Conservation (phyloP, 2,329 filamentous ascomycete genomes). For the Proliferodiscus dingleyae region DNA sequence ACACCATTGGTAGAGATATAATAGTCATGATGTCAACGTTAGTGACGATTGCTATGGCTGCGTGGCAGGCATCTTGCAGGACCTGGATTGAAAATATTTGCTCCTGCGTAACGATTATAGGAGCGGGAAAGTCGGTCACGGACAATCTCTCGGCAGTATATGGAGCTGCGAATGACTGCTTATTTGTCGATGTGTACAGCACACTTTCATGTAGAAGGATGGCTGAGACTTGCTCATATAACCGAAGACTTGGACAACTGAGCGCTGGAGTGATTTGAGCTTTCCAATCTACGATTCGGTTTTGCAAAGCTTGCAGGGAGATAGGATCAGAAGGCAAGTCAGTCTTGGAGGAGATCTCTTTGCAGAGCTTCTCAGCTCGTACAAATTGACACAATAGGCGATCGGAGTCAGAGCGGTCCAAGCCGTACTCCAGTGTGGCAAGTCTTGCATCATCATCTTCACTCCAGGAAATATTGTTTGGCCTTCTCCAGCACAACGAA, state of each 20-base stretch:
- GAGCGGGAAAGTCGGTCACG: conserved; percentile 5
- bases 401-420: background rate
- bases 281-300: conserved; percentile 8
- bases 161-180: conserved; percentile 7
- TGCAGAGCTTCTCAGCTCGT: conserved; percentile 3
- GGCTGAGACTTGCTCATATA: conserved; percentile 5
- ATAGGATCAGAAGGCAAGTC: background rate
- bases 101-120: conserved; percentile 2
- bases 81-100: conserved; percentile 4
- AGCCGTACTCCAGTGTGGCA: conserved; percentile 6
- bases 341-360: conserved; percentile 4
- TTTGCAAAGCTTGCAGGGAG: conserved; percentile 2
- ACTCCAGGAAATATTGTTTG: conserved; percentile 1
- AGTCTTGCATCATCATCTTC: conserved; percentile 5
- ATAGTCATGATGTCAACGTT: background rate
- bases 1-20: background rate
- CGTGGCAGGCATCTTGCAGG: conserved; percentile 4
- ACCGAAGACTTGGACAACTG: background rate
- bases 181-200: conserved; percentile 8
- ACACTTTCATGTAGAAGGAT: conserved; percentile 6
- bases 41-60: background rate
- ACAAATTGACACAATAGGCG: conserved; percentile 7
- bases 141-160: conserved; percentile 7
- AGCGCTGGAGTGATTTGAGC: conserved; percentile 4
- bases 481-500: conserved; percentile 2